These are phyloP conservation scores for Alternaria metachromatica DNA, from an alignment of 2,329 filamentous ascomycete genomes.

Conservation along the genomic window DNA sequence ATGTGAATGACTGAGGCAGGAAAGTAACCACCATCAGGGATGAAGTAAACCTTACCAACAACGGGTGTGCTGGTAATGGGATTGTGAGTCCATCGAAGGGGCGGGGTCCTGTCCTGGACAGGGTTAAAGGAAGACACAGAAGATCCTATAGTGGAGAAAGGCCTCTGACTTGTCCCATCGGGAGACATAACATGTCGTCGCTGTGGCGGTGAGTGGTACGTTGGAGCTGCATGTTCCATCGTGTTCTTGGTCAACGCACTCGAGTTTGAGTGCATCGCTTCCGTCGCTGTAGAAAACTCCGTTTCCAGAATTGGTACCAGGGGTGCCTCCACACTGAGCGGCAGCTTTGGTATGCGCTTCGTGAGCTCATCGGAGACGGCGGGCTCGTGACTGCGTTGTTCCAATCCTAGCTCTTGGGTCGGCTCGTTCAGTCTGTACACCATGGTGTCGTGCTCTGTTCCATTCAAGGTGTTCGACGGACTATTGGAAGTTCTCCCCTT, in stretches of 20 bases:
- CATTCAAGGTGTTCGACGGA: not conserved
- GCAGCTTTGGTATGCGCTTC: not conserved
- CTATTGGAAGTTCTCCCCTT: not conserved
- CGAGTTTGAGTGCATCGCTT: not conserved
- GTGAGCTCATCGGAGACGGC: not conserved
- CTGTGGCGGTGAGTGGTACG: not conserved
- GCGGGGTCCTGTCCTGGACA: not conserved
- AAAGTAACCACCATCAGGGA: slow-evolving; percentile 12
- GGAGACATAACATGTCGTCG: not conserved
- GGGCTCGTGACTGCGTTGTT: not conserved
- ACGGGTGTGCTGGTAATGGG: not conserved
- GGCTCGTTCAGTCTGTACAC: not conserved
- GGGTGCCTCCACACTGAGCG: not conserved
- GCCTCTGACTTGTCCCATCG: not conserved
- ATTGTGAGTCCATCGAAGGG: not conserved
- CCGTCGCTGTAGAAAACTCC: not conserved
- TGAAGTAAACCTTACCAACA: slow-evolving; percentile 20
- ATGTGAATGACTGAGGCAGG: slow-evolving; percentile 16
- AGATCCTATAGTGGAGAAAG: not conserved
- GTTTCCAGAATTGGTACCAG: not conserved
- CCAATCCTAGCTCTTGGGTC: not conserved
- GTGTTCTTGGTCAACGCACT: not conserved
- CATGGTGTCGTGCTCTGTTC: not conserved
- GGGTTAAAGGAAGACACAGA: not conserved
- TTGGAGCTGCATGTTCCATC: not conserved